Percentiles rank a stretch among this genome's conserved stretches.
These are phyloP conservation scores for Keithomyces neogunnii DNA, from an alignment of 2,329 filamentous ascomycete species.

Conservation along the genomic window DNA sequence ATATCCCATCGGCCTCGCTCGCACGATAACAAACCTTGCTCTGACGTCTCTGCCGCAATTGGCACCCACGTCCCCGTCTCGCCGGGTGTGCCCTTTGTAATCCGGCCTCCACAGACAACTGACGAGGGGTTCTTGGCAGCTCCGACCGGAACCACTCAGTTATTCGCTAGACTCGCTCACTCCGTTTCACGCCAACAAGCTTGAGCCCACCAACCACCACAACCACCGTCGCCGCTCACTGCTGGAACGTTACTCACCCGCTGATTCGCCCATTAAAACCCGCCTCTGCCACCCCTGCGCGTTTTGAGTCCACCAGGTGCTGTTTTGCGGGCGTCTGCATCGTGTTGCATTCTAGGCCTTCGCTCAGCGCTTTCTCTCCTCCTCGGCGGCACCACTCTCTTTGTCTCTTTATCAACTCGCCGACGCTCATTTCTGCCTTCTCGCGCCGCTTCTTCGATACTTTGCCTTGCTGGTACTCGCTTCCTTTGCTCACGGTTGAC, in stretches of 20 bases:
- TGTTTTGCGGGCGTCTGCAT: slow-evolving; percentile 7
- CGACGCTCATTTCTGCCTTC: not conserved
- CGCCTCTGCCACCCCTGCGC: slow-evolving; percentile 7
- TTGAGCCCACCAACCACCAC: slow-evolving; percentile 2
- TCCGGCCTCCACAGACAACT: not conserved
- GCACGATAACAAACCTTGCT: not conserved
- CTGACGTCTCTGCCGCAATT: not conserved
- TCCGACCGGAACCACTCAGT: not conserved
- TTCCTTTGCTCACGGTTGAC: not conserved
- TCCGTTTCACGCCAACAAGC: slow-evolving; percentile 4
- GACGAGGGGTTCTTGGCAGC: slow-evolving; percentile 1
- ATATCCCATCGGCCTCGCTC: not conserved
- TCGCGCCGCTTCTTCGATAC: not conserved
- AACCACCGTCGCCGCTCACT: slow-evolving; percentile 1
- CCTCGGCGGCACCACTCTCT: not conserved
- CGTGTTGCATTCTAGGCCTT: slow-evolving; percentile 6
- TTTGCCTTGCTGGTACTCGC: not conserved
- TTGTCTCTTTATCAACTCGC: not conserved
- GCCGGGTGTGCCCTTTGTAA: slow-evolving; percentile 3
- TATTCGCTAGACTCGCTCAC: slow-evolving; percentile 1
- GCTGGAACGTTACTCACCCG: slow-evolving; percentile 5
- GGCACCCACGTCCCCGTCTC: not conserved
- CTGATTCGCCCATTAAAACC: slow-evolving; percentile 6
- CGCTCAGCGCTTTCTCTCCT: slow-evolving; percentile 3
- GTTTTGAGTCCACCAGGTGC: slow-evolving; percentile 1